Conservation (phyloP, 345 rosid genomes). For the Raphanus raphanistrum region DNA sequence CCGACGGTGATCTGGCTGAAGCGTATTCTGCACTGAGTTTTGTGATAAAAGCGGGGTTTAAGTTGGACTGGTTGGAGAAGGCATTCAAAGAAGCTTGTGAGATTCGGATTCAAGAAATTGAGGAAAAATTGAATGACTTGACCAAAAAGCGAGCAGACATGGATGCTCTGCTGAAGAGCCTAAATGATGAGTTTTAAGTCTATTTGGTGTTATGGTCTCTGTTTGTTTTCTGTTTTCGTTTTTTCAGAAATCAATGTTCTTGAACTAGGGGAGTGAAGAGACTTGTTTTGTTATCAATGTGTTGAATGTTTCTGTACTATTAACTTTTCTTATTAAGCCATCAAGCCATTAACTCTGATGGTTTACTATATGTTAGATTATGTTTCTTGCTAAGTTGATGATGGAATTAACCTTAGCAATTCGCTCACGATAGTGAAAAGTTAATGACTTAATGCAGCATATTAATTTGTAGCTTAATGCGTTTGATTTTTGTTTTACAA, state of each 20-base stretch:
- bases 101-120: constrained; percentile 4
- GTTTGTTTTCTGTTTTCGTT: background rate
- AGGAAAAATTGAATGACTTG: background rate
- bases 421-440: background rate
- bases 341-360: no score
- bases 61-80: constrained; percentile 17
- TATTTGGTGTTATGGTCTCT: background rate
- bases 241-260: background rate
- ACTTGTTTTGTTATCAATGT: background rate
- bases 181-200: background rate
- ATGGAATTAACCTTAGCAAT: background rate
- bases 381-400: background rate
- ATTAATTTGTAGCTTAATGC: background rate
- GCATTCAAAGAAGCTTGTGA: background rate
- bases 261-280: background rate
- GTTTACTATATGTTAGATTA: background rate
- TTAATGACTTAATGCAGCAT: background rate
- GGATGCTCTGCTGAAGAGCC: background rate
- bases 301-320: background rate
- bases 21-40: background rate
- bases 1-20: background rate
- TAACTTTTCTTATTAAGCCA: no score
- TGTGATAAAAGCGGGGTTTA: background rate
- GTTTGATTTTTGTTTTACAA: background rate
- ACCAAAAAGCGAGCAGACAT: background rate